Evolutionary conservation across 805 yeast genomes (phyloP), one percentile per base, ranked within the genome.

Genomic region (Teunomyces cretensis): DNA sequence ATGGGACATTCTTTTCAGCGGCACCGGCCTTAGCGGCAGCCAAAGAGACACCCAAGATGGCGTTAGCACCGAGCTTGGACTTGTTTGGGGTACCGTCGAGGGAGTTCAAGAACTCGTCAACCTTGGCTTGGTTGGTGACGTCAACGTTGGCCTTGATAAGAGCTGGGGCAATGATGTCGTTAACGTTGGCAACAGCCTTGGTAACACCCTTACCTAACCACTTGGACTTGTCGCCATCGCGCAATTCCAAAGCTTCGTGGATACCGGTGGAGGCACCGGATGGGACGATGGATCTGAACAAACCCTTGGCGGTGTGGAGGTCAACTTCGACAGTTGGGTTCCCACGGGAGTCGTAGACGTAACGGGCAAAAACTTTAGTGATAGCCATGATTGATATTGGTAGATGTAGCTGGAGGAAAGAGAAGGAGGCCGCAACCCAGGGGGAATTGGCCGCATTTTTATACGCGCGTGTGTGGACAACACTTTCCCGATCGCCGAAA

Each of bases 301-400:
- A 64, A 67, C 99, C 99, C 67, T 87, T 83, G 54, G 80, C 92
- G 67, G 99, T 92, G 81, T 86, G 78, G 64, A 92, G 67, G 68
- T 94, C 98, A 60, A 94, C 98, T 84, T 94, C 98, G 63, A 94
- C 99, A 61, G 99, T 92, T 79, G 99, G 99, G 85, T 92, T 94
- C 78, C 98, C 98, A 79, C 99, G 89, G 64, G 98, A 92, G 80
- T 92, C 99, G 86, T 94, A 92, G 76, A 92, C 96, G 82, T 83
- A 86, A 79, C 99, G 91, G 65, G 98, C 88, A 75, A 79, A 84
- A 62, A 91, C 77, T 76, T 92, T 91, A 60, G 88, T 72, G 65
- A 88, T 81, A 61, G 96, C 86, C 96, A 88, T 88, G 70, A 45
- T 68, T 46, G 26, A 16, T 28, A 28, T 12, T 2, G 3, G 28